Evolutionary conservation across 1,139 yeast species (phyloP).

Genomic region (Candida sp.): DNA sequence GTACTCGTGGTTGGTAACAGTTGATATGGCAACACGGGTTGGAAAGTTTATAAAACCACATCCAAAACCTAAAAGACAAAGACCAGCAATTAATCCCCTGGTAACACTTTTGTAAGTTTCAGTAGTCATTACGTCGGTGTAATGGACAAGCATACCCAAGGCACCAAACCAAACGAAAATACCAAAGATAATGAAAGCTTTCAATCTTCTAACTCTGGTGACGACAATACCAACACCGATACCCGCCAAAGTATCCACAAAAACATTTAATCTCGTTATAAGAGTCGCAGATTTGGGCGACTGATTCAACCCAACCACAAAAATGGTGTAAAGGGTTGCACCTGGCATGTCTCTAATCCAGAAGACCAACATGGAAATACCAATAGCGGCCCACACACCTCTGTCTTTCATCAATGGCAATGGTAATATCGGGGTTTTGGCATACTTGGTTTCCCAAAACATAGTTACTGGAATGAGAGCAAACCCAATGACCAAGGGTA

Average conservation of each 20-base stretch:
- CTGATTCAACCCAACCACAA: conserved; percentile 65
- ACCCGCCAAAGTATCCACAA: conserved; percentile 67
- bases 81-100: conserved; percentile 67
- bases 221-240: conserved; percentile 61
- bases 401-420: conserved; percentile 60
- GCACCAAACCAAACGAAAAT: conserved; percentile 43
- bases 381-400: conserved; percentile 58
- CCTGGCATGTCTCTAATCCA: conserved; percentile 72
- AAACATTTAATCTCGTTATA: conserved; percentile 64
- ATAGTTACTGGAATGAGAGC: conserved; percentile 56
- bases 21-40: conserved; percentile 65
- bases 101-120: conserved; percentile 26
- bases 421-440: conserved; percentile 65
- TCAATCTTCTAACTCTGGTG: conserved; percentile 55
- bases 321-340: conserved; percentile 67
- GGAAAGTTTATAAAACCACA: conserved; percentile 76
- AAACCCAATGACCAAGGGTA: conserved; percentile 68
- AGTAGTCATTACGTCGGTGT: conserved; percentile 30
- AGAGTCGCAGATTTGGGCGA: conserved; percentile 67
- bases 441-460: conserved; percentile 55
- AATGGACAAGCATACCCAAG: conserved; percentile 35
- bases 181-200: conserved; percentile 65
- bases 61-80: conserved; percentile 71
- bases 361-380: conserved; percentile 57
- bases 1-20: conserved; percentile 64